Evolutionary conservation across 1,284 basidiomycete genomes (phyloP).

Genomic region (Naganishia cerealis): DNA sequence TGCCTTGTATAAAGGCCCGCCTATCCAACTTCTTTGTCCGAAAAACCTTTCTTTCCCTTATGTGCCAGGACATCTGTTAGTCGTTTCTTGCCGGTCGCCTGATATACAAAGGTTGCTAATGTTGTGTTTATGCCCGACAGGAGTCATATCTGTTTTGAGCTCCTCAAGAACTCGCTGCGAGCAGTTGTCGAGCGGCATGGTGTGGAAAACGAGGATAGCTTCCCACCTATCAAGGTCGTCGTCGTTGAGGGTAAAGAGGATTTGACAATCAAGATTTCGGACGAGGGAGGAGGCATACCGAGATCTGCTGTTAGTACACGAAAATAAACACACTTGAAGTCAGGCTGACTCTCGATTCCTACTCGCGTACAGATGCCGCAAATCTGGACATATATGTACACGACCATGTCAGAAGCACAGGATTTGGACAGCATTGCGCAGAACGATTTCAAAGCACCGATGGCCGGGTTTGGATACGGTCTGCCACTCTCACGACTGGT

Average conservation of each 20-base stretch:
- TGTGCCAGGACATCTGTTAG: constrained; percentile 84
- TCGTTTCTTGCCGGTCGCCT: background rate
- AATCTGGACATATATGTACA: constrained; percentile 66
- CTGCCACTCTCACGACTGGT: constrained; percentile 85
- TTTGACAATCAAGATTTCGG: constrained; percentile 97
- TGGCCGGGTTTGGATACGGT: constrained; percentile 93
- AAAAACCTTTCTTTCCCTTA: constrained; percentile 85
- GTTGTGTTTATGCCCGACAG: constrained; percentile 34
- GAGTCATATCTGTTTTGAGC: constrained; percentile 93
- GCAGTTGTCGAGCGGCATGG: constrained; percentile 89
- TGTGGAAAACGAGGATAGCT: constrained; percentile 72
- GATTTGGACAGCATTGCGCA: constrained; percentile 33
- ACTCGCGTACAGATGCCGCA: constrained; percentile 33
- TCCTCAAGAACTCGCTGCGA: constrained; percentile 96
- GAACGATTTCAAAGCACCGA: constrained; percentile 89
- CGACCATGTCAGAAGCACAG: constrained; percentile 76
- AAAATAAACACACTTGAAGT: too few species aligned
- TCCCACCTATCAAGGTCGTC: constrained; percentile 94
- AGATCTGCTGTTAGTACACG: constrained; percentile 63
- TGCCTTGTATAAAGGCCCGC: constrained; percentile 88
- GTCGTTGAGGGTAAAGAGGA: constrained; percentile 91
- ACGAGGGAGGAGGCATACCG: constrained; percentile 95
- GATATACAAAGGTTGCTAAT: background rate
- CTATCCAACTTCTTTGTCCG: constrained; percentile 94
- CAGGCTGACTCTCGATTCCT: background rate